Base-by-base conservation (phyloP, 805 yeast genomes). In the Candida sakaeoensis region DNA sequence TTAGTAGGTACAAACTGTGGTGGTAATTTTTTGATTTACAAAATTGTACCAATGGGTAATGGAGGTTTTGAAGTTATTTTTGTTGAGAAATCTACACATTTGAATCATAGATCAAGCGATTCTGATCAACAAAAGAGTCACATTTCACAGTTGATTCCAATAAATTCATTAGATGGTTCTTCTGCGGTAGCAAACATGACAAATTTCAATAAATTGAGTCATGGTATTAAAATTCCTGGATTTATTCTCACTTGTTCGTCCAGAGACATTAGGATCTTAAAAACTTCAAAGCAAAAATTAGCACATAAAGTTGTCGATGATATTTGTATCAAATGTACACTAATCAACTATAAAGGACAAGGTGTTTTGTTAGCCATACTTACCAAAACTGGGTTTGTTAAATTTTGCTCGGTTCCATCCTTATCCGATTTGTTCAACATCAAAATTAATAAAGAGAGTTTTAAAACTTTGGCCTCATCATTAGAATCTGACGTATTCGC, bases 1-100 rank as follows among this genome's bases (percentile, higher is more conserved):
- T 61, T 77, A 17, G 84, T 81, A 9, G 98, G 98, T 17, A 84
- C 96, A 0, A 75, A 78, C 41, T 63, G 64, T 12, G 97, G 97
- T 13, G 84, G 74, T 13, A 66, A 85, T 41, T 53, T 88, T 9
- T 45, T 82, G 19, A 70, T 79, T 0, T 86, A 74, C 60, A 79
- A 80, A 51, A 60, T 90, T 2, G 55, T 80, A 3, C 95, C 95
- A 1, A 73, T 71, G 31, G 63, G 72, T 0, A 60, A 71, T 33
- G 70, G 69, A 5, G 93, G 91, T 0, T 88, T 80, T 53, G 63
- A 66, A 21, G 84, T 79, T 0, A 72, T 71, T 18, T 72, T 72
- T 42, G 66, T 75, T 6, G 81, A 64, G 36, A 66, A 61, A 38
- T 56, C 67, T 1, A 47, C 60, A 12, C 63, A 61, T 13, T 60